Conservation (phyloP, 1,139 yeast genomes). For the Lodderomyces margitis region DNA sequence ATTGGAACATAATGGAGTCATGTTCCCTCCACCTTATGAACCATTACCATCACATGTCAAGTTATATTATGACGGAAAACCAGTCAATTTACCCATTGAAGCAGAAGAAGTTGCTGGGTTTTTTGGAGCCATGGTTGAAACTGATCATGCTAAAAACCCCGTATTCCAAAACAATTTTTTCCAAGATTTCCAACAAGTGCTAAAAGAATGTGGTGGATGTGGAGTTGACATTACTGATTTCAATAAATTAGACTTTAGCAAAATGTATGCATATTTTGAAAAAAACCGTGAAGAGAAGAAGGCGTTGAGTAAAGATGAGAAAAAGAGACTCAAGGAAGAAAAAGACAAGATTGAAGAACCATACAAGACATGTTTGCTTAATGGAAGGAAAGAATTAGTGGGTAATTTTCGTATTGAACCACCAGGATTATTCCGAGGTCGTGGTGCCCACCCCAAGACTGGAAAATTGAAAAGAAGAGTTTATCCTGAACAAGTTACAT, state of each 20-base stretch:
- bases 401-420: conserved; percentile 96
- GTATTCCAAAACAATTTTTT: conserved; percentile 86
- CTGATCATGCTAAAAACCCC: conserved; percentile 87
- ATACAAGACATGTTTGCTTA: conserved; percentile 73
- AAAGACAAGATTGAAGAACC: conserved; percentile 78
- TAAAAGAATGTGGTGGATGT: conserved; percentile 61
- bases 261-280: conserved; percentile 74
- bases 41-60: conserved; percentile 82
- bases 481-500: conserved; percentile 81
- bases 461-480: conserved; percentile 86
- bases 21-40: conserved; percentile 90
- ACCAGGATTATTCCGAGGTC: conserved; percentile 92
- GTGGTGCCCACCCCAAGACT: conserved; percentile 96
- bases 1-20: conserved; percentile 83
- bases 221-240: conserved; percentile 56
- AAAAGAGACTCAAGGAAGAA: conserved; percentile 68
- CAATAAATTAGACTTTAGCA: conserved; percentile 71
- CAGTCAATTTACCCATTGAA: conserved; percentile 67
- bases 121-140: conserved; percentile 82
- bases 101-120: conserved; percentile 98
- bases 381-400: conserved; percentile 88
- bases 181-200: conserved; percentile 66
- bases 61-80: conserved; percentile 70
- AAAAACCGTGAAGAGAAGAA: conserved; percentile 70
- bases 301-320: conserved; percentile 63